phyloP scores from a whole-genome alignment of 2,329 filamentous ascomycete genomes.

The Zarea fungicola region DNA sequence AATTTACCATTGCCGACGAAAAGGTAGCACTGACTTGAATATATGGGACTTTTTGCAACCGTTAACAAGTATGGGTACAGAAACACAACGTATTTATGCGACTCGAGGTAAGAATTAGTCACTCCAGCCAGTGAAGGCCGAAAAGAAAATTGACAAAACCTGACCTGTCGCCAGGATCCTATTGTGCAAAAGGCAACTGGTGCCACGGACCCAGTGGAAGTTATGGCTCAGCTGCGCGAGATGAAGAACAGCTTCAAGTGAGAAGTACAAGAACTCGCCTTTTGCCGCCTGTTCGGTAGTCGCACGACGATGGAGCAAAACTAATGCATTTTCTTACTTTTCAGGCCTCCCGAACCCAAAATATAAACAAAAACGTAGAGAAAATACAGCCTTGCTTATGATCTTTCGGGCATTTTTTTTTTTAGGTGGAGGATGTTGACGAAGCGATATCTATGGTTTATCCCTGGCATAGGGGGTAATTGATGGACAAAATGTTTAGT shows the following conservation, averaged over 20 bases:
- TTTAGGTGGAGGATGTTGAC: slow-evolving; percentile 7
- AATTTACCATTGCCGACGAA: slow-evolving; percentile 95
- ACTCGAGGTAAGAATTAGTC: slow-evolving; percentile 55
- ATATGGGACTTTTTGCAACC: too few species aligned
- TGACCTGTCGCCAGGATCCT: too few species aligned
- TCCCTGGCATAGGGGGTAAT: slow-evolving; percentile 4
- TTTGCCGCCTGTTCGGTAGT: too few species aligned
- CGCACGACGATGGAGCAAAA: background rate
- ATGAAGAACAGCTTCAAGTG: slow-evolving; percentile 79
- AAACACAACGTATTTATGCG: slow-evolving; percentile 97
- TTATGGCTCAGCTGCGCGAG: slow-evolving; percentile 81
- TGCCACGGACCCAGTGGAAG: slow-evolving; percentile 71
- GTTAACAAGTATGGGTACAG: too few species aligned
- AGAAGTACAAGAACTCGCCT: slow-evolving; percentile 29
- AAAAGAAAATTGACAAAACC: slow-evolving; percentile 28
- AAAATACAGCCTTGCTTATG: slow-evolving; percentile 2
- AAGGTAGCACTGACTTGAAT: too few species aligned
- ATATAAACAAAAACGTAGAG: slow-evolving; percentile 18
- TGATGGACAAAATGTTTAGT: slow-evolving; percentile 18
- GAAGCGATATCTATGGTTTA: slow-evolving; percentile 7
- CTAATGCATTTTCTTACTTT: background rate
- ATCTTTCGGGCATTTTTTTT: background rate
- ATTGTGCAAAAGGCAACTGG: slow-evolving; percentile 79
- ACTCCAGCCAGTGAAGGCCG: background rate
- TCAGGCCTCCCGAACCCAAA: slow-evolving; percentile 25